Percentiles rank a stretch among this genome's conserved stretches.
phyloP scores from a whole-genome alignment of 2,329 filamentous ascomycete genomes.

The Acrodontium crateriforme region DNA sequence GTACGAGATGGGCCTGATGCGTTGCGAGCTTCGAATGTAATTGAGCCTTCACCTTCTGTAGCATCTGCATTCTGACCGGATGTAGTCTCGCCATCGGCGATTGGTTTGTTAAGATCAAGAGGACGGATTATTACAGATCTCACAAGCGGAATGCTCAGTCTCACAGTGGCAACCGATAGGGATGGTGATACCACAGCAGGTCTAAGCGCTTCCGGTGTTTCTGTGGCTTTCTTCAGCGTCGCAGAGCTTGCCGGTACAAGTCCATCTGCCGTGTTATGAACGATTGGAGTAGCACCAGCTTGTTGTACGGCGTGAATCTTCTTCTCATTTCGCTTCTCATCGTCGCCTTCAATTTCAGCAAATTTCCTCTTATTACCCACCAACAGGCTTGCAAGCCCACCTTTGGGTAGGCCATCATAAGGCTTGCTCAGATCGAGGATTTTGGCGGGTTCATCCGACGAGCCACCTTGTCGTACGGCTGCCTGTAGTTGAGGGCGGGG shows the following conservation, averaged over 20 bases:
- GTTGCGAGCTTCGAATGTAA: conserved; percentile 81
- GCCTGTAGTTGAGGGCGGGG: conserved; percentile 81
- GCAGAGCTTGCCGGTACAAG: conserved; percentile 61
- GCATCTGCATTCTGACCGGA: conserved; percentile 17
- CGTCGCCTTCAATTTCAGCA: conserved; percentile 57
- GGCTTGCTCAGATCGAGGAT: conserved; percentile 85
- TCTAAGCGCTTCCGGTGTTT: conserved; percentile 68
- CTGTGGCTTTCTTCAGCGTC: conserved; percentile 29
- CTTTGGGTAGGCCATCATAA: conserved; percentile 82
- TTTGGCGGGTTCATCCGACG: conserved; percentile 31
- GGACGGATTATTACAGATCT: conserved; percentile 70
- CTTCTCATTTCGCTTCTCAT: conserved; percentile 47
- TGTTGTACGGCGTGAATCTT: conserved; percentile 45
- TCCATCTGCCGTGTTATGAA: conserved; percentile 64
- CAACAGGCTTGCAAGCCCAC: conserved; percentile 71
- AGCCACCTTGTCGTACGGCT: conserved; percentile 46
- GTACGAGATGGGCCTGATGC: conserved; percentile 48
- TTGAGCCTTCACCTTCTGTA: conserved; percentile 43
- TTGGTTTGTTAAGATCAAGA: conserved; percentile 50
- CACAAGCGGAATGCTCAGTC: conserved; percentile 78
- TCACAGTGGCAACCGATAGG: conserved; percentile 66
- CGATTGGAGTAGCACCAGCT: conserved; percentile 54
- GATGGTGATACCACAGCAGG: conserved; percentile 76
- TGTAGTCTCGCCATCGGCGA: conserved; percentile 30
- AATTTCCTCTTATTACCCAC: conserved; percentile 89